Conservation (phyloP, 495 filamentous ascomycete species). For the Coniosporium apollinis region DNA sequence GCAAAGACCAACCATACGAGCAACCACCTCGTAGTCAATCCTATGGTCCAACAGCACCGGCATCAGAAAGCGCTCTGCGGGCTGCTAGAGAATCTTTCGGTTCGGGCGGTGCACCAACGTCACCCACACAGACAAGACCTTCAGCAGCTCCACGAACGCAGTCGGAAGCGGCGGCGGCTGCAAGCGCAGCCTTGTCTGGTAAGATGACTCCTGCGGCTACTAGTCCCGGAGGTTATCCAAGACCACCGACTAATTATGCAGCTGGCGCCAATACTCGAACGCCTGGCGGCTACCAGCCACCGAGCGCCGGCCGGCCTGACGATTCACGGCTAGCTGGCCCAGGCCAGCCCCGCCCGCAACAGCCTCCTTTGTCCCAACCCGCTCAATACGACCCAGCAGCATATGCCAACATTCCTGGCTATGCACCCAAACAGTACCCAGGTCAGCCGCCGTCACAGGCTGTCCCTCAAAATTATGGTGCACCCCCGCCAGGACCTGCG, state of each 20-base stretch:
- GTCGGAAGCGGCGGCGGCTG: constrained; percentile 27
- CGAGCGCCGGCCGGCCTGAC: background rate
- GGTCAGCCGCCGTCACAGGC: constrained; percentile 28
- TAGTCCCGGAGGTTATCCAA: constrained; percentile 20
- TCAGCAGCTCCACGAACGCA: constrained; percentile 25
- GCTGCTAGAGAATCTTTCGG: constrained; percentile 31
- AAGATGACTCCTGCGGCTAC: constrained; percentile 23
- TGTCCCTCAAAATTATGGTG: constrained; percentile 11
- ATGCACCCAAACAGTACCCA: constrained; percentile 18
- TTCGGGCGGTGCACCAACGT: constrained; percentile 17
- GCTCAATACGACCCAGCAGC: constrained; percentile 59
- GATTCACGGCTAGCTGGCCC: constrained; percentile 2
- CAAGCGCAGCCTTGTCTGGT: constrained; percentile 27
- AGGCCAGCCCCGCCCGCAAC: constrained; percentile 20
- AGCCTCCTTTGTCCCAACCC: constrained; percentile 41
- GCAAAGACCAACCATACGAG: constrained; percentile 25
- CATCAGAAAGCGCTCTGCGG: constrained; percentile 24
- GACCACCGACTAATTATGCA: constrained; percentile 29
- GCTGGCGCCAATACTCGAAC: constrained; percentile 8
- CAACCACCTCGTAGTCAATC: constrained; percentile 23
- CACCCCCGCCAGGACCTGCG: constrained; percentile 7
- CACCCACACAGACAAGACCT: constrained; percentile 24
- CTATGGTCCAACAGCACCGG: constrained; percentile 24
- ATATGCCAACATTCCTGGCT: constrained; percentile 44
- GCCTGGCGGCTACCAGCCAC: constrained; percentile 5